Conservation (phyloP, 345 rosid genomes). For the Camelina laxa region DNA sequence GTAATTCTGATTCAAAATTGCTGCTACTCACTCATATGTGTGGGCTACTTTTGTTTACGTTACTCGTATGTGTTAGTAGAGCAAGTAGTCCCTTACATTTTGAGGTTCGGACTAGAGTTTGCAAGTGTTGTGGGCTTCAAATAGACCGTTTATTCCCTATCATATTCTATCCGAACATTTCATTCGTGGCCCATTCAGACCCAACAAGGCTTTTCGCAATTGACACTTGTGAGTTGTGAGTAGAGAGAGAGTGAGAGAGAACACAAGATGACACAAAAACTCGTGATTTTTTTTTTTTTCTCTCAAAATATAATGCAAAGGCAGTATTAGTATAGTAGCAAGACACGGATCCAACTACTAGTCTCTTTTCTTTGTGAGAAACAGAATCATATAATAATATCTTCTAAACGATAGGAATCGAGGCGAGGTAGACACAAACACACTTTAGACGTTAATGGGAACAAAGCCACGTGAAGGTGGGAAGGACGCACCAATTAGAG, state of each 20-base stretch:
- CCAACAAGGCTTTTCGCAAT: neutral
- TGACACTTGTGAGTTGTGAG: too few species aligned
- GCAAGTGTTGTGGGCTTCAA: too few species aligned
- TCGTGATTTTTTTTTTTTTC: too few species aligned
- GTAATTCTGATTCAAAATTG: neutral
- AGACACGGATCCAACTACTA: slow-evolving; percentile 4
- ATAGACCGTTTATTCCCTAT: too few species aligned
- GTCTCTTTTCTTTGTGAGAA: neutral
- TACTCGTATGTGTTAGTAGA: too few species aligned
- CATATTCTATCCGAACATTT: neutral
- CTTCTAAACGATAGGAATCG: neutral
- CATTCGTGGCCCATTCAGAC: neutral
- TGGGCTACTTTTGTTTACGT: neutral
- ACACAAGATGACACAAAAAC: too few species aligned
- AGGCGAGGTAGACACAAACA: neutral
- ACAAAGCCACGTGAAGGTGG: slow-evolving; percentile 40
- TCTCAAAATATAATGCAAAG: neutral
- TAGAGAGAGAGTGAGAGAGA: too few species aligned
- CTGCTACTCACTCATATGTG: neutral
- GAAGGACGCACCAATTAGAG: slow-evolving; percentile 35
- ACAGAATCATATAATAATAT: slow-evolving; percentile 18
- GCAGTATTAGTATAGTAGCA: neutral
- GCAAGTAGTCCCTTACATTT: too few species aligned
- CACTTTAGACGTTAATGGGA: slow-evolving; percentile 26
- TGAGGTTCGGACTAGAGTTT: neutral